A percentile compares a stretch with the other conserved stretches of the same genome.
These are phyloP conservation scores for Penstemon eatonii DNA, from an alignment of 257 asterid species.

Conservation along the genomic window DNA sequence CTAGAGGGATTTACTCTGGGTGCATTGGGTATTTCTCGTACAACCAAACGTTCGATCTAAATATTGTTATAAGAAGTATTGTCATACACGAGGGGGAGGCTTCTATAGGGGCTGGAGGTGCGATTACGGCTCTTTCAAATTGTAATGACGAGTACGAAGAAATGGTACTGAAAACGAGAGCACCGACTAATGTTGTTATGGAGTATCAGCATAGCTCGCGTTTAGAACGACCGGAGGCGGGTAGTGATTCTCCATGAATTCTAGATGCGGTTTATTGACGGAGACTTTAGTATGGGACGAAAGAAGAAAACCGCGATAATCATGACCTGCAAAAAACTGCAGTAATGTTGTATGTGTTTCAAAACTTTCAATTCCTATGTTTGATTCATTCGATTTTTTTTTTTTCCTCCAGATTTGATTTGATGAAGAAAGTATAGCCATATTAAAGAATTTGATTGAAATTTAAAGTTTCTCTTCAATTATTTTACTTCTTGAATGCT, in stretches of 20 bases:
- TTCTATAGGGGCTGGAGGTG: constrained; percentile 93
- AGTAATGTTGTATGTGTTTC: too few relatives aligned
- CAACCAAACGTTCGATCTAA: constrained; percentile 91
- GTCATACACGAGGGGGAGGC: constrained; percentile 78
- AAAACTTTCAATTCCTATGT: too few relatives aligned
- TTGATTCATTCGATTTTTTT: too few relatives aligned
- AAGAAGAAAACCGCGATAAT: too few relatives aligned
- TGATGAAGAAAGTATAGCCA: too few relatives aligned
- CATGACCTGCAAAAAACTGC: too few relatives aligned
- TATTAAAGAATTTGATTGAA: too few relatives aligned
- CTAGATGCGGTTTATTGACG: not conserved
- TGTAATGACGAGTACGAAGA: constrained; percentile 85
- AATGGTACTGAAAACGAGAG: constrained; percentile 82
- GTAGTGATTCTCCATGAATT: constrained; percentile 13
- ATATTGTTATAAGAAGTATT: constrained; percentile 78
- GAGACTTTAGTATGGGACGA: too few relatives aligned
- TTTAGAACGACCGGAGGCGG: not conserved
- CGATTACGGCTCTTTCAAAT: constrained; percentile 84
- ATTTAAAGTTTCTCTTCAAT: too few relatives aligned
- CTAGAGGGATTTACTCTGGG: constrained; percentile 92
- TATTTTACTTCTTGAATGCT: too few relatives aligned
- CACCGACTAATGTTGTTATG: constrained; percentile 67
- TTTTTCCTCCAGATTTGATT: too few relatives aligned
- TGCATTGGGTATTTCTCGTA: constrained; percentile 90
- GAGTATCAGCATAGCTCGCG: constrained; percentile 34